Percentiles rank a stretch among this genome's conserved stretches.
Conservation (phyloP, 116 monocot species). For the Posidonia oceanica region DNA sequence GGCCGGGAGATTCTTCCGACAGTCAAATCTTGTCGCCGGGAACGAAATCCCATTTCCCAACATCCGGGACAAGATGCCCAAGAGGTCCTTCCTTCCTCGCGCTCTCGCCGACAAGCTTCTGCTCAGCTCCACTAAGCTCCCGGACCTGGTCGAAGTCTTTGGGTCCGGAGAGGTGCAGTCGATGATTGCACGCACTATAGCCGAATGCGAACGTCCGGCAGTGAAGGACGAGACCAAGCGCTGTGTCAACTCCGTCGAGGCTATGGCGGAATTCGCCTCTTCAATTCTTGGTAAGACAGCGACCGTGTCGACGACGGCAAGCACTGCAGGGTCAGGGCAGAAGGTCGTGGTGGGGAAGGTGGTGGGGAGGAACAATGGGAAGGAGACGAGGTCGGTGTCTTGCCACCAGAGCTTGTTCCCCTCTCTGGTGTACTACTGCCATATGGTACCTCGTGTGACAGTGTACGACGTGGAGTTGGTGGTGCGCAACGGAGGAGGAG, state of each 20-base stretch:
- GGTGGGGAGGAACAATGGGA: constrained; percentile 14
- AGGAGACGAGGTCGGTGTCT: constrained; percentile 27
- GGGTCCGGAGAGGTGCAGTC: constrained; percentile 1
- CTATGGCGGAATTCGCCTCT: constrained; percentile 31
- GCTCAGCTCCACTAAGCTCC: constrained; percentile 12
- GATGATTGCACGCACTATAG: constrained; percentile 15
- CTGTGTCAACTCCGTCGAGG: constrained; percentile 27
- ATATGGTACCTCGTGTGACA: constrained; percentile 32
- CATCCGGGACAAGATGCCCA: constrained; percentile 34
- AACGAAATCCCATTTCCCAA: constrained; percentile 27
- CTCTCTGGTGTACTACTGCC: constrained; percentile 39
- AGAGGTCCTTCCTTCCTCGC: constrained; percentile 31
- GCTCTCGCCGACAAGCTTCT: constrained; percentile 17
- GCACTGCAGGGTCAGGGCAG: constrained; percentile 16
- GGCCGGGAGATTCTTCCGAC: constrained; percentile 44
- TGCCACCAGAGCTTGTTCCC: constrained; percentile 59
- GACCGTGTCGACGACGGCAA: constrained; percentile 13
- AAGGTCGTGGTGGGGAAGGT: constrained; percentile 21
- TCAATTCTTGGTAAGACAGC: constrained; percentile 15
- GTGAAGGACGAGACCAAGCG: constrained; percentile 30
- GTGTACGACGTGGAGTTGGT: constrained; percentile 37
- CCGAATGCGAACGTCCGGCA: constrained; percentile 18
- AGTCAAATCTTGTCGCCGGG: constrained; percentile 11
- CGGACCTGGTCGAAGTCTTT: constrained; percentile 10
- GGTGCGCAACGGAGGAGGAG: background rate